Percentiles rank a stretch among this genome's conserved stretches.
phyloP scores from a whole-genome alignment of 208 protist genomes.

The Acanthamoeba lenticulata region DNA sequence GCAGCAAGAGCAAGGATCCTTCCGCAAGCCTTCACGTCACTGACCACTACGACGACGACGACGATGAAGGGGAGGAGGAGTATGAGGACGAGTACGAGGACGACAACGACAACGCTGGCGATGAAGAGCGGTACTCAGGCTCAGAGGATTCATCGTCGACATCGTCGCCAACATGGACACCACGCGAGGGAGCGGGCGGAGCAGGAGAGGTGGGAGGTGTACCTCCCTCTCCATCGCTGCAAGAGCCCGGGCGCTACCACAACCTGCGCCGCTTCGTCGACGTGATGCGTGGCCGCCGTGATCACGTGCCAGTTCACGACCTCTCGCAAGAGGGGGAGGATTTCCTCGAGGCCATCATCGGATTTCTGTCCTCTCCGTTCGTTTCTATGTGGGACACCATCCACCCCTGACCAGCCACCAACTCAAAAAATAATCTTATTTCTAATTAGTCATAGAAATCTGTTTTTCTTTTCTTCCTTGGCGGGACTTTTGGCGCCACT shows the following conservation, averaged over 20 bases:
- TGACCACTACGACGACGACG: too few species aligned
- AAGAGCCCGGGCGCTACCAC: background rate
- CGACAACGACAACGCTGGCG: background rate
- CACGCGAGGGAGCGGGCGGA: too few species aligned
- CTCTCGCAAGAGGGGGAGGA: background rate
- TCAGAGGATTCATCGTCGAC: background rate
- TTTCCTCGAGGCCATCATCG: background rate
- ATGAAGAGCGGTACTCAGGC: background rate
- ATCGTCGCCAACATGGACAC: background rate
- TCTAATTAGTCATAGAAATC: background rate
- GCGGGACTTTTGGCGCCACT: too few species aligned
- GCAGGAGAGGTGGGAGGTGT: too few species aligned
- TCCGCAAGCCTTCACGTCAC: too few species aligned
- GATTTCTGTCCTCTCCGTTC: background rate
- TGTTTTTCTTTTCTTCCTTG: too few species aligned
- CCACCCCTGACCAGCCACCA: background rate
- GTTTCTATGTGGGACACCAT: constrained; percentile 24
- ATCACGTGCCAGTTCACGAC: background rate
- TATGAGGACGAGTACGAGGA: background rate
- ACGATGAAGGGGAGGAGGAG: background rate
- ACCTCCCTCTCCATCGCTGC: background rate
- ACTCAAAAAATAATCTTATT: too few species aligned
- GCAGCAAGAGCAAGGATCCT: background rate
- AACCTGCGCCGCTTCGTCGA: background rate
- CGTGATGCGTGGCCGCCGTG: background rate